phyloP scores from a whole-genome alignment of 2,329 filamentous ascomycete genomes.

The Zymoseptoria crescenta region DNA sequence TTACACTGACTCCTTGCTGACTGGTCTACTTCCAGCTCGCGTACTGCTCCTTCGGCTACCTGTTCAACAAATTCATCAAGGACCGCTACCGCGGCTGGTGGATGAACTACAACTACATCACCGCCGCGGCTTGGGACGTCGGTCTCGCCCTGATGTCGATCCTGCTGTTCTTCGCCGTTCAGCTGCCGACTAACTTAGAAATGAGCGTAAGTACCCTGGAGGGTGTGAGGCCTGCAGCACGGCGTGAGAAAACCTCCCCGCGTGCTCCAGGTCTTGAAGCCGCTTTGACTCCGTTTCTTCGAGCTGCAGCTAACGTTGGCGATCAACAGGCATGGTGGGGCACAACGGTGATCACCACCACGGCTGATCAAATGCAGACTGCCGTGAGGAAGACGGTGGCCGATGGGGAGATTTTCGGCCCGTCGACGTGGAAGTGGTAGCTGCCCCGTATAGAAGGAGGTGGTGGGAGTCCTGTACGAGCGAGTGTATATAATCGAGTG shows the following conservation, averaged over 20 bases:
- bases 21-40: constrained; percentile 53
- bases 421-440: constrained; percentile 29
- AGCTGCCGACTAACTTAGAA: constrained; percentile 63
- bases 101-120: constrained; percentile 86
- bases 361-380: constrained; percentile 9
- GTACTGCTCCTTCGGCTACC: constrained; percentile 75
- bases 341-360: constrained; percentile 6
- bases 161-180: constrained; percentile 78
- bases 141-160: constrained; percentile 76
- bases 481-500: background rate
- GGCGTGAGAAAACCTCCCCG: no score
- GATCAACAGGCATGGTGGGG: constrained; percentile 54
- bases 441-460: background rate
- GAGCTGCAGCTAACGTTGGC: no score
- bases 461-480: no score
- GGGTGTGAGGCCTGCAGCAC: no score
- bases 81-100: constrained; percentile 67
- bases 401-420: constrained; percentile 59
- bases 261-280: no score
- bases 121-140: constrained; percentile 74
- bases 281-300: no score
- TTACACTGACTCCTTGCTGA: background rate
- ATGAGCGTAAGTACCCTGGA: constrained; percentile 40
- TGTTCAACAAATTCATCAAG: constrained; percentile 73
- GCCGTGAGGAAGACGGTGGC: constrained; percentile 39